A percentile compares a stretch with the other conserved stretches of the same genome.
These are phyloP conservation scores for Pythium rhizo-oryzae DNA, from an alignment of 352 stramenopile species.

Conservation along the genomic window DNA sequence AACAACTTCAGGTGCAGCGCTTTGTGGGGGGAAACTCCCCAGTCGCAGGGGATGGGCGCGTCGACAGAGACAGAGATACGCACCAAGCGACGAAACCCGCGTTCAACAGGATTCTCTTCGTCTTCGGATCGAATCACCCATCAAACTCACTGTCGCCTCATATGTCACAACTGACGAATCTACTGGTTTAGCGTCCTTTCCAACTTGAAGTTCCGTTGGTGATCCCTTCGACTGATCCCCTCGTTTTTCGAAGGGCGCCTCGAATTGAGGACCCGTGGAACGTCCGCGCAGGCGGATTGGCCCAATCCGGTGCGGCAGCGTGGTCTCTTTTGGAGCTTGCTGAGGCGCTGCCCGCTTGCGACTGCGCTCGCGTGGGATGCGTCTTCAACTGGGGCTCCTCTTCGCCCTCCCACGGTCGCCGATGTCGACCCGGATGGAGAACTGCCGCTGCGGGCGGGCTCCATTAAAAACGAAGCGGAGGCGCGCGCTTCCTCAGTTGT, in stretches of 20 bases:
- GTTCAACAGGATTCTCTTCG: too few relatives aligned
- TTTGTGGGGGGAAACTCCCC: background rate
- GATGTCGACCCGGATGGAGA: too few relatives aligned
- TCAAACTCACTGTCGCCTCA: background rate
- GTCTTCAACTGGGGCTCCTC: constrained; percentile 5
- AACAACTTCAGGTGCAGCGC: too few relatives aligned
- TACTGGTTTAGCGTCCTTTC: background rate
- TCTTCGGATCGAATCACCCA: background rate
- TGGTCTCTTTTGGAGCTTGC: background rate
- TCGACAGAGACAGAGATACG: background rate
- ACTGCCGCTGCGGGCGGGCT: background rate
- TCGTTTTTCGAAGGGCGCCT: background rate
- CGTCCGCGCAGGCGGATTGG: background rate
- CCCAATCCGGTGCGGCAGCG: constrained; percentile 1
- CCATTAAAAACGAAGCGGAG: constrained; percentile 6
- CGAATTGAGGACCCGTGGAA: background rate
- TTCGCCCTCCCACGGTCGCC: background rate
- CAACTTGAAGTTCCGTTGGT: background rate
- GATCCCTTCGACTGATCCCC: background rate
- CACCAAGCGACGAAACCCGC: too few relatives aligned
- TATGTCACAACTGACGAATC: background rate
- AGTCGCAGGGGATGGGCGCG: background rate
- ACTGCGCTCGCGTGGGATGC: background rate
- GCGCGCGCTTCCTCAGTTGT: constrained; percentile 21
- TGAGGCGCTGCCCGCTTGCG: background rate